Conservation (phyloP, 1,139 yeast species). For the Saccharomyces hybrid region DNA sequence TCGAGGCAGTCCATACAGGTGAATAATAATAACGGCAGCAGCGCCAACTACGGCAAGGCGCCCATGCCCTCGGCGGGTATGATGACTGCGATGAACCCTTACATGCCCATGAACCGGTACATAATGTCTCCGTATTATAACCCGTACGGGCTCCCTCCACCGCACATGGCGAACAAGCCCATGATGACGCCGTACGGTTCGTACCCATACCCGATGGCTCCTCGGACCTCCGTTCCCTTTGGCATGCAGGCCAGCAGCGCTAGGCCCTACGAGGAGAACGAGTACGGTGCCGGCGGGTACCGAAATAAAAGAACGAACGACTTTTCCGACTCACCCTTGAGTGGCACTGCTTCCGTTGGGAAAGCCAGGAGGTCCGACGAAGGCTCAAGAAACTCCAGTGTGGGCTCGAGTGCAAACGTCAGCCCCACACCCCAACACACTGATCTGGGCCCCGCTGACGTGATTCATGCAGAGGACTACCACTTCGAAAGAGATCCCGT, state of each 20-base stretch:
- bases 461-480: not conserved
- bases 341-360: not conserved
- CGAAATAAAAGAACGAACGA: not conserved
- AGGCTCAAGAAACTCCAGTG: not conserved
- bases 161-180: slow-evolving; percentile 1
- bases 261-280: not conserved
- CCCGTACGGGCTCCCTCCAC: slow-evolving; percentile 9
- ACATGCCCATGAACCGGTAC: slow-evolving; percentile 10
- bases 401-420: not conserved
- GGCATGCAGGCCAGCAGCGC: not conserved
- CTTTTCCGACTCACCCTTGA: not conserved
- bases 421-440: not conserved
- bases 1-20: slow-evolving; percentile 2
- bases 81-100: not conserved
- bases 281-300: not conserved
- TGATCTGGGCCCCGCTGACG: not conserved
- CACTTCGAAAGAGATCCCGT: not conserved
- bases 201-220: not conserved
- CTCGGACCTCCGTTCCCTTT: not conserved
- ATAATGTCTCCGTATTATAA: slow-evolving; percentile 24
- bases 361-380: not conserved
- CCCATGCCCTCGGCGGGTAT: slow-evolving; percentile 1
- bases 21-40: not conserved
- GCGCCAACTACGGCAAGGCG: not conserved
- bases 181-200: not conserved